Percentiles rank a stretch among this genome's conserved stretches.
phyloP scores from a whole-genome alignment of 768 basidiomycete species.

The Peribolospora baueri region DNA sequence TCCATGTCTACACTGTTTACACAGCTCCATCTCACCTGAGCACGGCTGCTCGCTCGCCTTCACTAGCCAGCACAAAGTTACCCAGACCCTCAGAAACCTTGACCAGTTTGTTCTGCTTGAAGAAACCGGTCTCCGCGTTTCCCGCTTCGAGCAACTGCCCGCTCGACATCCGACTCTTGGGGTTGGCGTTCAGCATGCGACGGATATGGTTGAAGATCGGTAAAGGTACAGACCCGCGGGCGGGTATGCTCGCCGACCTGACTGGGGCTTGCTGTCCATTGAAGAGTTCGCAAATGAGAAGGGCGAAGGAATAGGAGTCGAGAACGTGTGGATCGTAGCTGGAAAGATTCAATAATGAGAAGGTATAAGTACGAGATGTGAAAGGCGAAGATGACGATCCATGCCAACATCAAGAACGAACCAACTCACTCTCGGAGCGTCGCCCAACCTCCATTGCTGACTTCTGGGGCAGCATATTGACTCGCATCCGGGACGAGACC shows the following conservation, averaged over 20 bases:
- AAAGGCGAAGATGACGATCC: not conserved
- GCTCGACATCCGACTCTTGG: constrained; percentile 48
- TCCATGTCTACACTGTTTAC: too few species aligned
- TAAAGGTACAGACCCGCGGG: constrained; percentile 50
- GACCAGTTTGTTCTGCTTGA: constrained; percentile 53
- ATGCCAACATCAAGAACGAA: constrained; percentile 4
- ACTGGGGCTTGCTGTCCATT: constrained; percentile 40
- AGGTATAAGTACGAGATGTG: too few species aligned
- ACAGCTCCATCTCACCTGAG: too few species aligned
- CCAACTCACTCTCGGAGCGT: constrained; percentile 48
- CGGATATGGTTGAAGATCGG: constrained; percentile 58
- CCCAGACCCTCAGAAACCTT: constrained; percentile 66
- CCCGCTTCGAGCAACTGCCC: constrained; percentile 50
- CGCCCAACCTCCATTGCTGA: constrained; percentile 66
- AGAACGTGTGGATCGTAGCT: constrained; percentile 35
- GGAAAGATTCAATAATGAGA: not conserved
- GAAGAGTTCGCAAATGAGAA: constrained; percentile 65
- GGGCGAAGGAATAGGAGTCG: constrained; percentile 70
- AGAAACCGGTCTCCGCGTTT: constrained; percentile 36
- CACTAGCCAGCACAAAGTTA: constrained; percentile 53
- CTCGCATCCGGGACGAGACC: constrained; percentile 37
- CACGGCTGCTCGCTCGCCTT: constrained; percentile 30
- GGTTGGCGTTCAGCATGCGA: constrained; percentile 68
- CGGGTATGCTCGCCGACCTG: constrained; percentile 27
- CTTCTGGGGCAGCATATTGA: constrained; percentile 51